phyloP scores from a whole-genome alignment of 495 filamentous ascomycete genomes.

The Aspergillus incahuasiensis region DNA sequence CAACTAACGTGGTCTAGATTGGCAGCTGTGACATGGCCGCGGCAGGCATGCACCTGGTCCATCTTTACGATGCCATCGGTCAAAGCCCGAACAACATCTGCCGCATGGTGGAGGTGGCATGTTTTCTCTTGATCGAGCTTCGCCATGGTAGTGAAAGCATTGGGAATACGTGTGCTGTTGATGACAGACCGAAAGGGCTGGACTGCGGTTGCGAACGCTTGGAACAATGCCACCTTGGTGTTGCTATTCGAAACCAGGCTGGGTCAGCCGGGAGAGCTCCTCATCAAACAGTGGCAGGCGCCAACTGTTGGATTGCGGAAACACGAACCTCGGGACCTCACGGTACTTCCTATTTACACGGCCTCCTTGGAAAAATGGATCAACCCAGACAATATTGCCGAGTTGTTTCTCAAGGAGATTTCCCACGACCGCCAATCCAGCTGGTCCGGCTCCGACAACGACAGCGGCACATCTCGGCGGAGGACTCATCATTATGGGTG shows the following conservation, averaged over 20 bases:
- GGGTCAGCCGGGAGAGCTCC: constrained; percentile 14
- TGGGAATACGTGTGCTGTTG: constrained; percentile 41
- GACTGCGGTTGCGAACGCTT: constrained; percentile 45
- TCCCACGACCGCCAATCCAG: constrained; percentile 52
- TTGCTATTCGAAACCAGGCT: constrained; percentile 24
- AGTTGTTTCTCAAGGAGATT: constrained; percentile 52
- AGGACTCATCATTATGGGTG: constrained; percentile 22
- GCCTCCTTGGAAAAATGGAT: constrained; percentile 49
- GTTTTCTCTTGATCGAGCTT: constrained; percentile 50
- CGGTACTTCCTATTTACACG: constrained; percentile 51
- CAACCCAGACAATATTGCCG: constrained; percentile 49
- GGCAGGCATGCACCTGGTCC: constrained; percentile 38
- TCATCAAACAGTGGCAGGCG: neutral
- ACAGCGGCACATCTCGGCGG: constrained; percentile 44
- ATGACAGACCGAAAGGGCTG: constrained; percentile 46
- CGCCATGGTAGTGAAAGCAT: constrained; percentile 48
- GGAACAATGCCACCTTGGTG: constrained; percentile 51
- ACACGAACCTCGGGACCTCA: constrained; percentile 50
- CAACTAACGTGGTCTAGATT: constrained; percentile 31
- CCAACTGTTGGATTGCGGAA: constrained; percentile 5
- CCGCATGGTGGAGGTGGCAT: constrained; percentile 50
- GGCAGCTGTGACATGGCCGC: constrained; percentile 39
- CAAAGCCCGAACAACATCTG: constrained; percentile 48
- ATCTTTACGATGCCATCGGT: constrained; percentile 46
- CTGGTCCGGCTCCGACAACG: constrained; percentile 54